These are phyloP conservation scores for Madurella mycetomatis DNA, from an alignment of 2,329 filamentous ascomycete genomes.

Conservation along the genomic window DNA sequence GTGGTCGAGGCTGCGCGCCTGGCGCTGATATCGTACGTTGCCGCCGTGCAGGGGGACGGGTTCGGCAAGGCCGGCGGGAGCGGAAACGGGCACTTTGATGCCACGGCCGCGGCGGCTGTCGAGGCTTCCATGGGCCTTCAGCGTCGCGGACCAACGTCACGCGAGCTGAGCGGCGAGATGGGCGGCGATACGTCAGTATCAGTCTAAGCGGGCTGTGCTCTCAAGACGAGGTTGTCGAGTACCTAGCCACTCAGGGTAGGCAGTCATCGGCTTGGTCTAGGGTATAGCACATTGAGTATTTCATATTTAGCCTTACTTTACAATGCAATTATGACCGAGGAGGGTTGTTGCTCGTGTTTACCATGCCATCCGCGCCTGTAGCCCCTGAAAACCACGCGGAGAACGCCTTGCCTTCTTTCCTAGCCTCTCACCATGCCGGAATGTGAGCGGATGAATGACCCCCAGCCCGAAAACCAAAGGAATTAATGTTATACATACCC, in stretches of 20 bases:
- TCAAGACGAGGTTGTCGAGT: background rate
- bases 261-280: background rate
- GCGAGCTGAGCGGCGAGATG: slow-evolving; percentile 58
- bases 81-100: slow-evolving; percentile 4
- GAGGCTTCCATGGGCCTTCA: slow-evolving; percentile 25
- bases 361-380: background rate
- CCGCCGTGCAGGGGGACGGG: slow-evolving; percentile 3
- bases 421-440: background rate
- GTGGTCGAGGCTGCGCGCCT: slow-evolving; percentile 42
- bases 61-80: background rate
- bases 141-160: slow-evolving; percentile 46
- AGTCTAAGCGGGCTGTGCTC: slow-evolving; percentile 6
- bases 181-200: slow-evolving; percentile 49
- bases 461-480: background rate
- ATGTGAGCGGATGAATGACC: background rate
- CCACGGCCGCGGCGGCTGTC: slow-evolving; percentile 15
- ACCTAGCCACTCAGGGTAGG: background rate
- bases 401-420: background rate
- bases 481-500: background rate
- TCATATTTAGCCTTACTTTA: background rate
- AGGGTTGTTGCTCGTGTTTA: slow-evolving; percentile 1
- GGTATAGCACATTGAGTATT: background rate
- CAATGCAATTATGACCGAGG: slow-evolving; percentile 5
- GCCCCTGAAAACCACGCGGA: background rate
- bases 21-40: slow-evolving; percentile 40